Percentiles rank a stretch among this genome's conserved stretches.
Conservation (phyloP, 768 basidiomycete genomes). For the Lentinula edodes region DNA sequence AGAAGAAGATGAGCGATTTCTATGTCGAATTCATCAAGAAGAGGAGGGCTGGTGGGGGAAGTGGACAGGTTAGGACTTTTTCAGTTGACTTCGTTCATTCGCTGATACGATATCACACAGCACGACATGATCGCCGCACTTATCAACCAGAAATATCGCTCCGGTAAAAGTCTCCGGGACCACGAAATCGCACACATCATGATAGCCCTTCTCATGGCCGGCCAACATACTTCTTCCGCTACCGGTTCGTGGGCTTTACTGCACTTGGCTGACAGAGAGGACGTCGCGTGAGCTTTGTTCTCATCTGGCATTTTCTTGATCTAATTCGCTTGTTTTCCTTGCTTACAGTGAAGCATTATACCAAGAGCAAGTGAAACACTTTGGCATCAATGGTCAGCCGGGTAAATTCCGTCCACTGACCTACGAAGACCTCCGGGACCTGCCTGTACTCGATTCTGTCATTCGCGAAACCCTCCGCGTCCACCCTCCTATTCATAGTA, state of each 20-base stretch:
- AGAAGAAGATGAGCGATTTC: conserved; percentile 90
- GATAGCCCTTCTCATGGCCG: conserved; percentile 99
- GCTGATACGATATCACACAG: conserved; percentile 18
- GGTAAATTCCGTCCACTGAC: conserved; percentile 56
- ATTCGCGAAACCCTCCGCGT: conserved; percentile 57
- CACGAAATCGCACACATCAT: conserved; percentile 96
- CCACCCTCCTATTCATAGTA: conserved; percentile 44
- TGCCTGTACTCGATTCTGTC: conserved; percentile 66
- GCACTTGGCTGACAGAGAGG: conserved; percentile 72
- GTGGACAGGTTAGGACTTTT: conserved; percentile 22
- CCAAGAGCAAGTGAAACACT: conserved; percentile 64
- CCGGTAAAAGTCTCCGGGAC: conserved; percentile 72
- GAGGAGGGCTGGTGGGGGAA: conserved; percentile 47
- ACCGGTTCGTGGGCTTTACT: conserved; percentile 88
- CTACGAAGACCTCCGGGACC: conserved; percentile 59
- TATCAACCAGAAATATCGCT: conserved; percentile 76
- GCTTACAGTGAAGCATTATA: conserved; percentile 70
- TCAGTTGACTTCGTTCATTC: background rate
- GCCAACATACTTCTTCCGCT: conserved; percentile 96
- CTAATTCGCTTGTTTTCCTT: background rate
- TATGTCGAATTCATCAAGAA: conserved; percentile 83
- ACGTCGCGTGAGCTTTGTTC: conserved; percentile 57
- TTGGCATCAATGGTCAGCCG: conserved; percentile 42
- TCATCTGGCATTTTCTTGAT: background rate
- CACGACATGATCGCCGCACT: conserved; percentile 93